phyloP scores from a whole-genome alignment of 73 alveolate genomes.

The Paramecium octaurelia region DNA sequence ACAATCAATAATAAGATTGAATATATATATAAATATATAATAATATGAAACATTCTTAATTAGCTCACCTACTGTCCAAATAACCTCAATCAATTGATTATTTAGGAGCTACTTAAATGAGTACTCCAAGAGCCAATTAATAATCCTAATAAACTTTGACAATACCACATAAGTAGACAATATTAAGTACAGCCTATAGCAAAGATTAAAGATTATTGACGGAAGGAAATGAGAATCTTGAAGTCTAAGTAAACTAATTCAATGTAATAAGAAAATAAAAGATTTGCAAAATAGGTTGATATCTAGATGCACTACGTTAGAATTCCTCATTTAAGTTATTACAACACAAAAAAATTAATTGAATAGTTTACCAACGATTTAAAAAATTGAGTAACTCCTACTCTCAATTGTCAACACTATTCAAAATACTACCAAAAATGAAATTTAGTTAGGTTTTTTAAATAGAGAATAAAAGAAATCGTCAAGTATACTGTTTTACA shows the following conservation, averaged over 20 bases:
- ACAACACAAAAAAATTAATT: not conserved
- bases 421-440: conserved; percentile 29
- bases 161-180: not conserved
- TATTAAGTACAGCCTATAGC: not conserved
- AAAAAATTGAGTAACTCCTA: conserved; percentile 31
- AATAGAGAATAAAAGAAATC: conserved; percentile 28
- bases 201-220: not conserved
- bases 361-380: conserved; percentile 8
- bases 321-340: not conserved
- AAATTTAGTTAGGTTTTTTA: conserved; percentile 51
- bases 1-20: not conserved
- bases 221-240: not conserved
- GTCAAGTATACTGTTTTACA: not conserved
- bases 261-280: not conserved
- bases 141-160: not conserved
- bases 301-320: conserved; percentile 30
- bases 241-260: not conserved
- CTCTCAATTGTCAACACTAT: not conserved
- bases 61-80: not conserved
- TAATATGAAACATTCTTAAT: not conserved
- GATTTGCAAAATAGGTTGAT: not conserved
- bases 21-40: not conserved
- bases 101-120: not conserved
- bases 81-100: not conserved
- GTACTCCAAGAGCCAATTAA: not conserved